Evolutionary conservation across 2,329 filamentous ascomycete genomes (phyloP), one percentile per base, ranked within the genome.

Genomic region (Periconia macrospinosa): DNA sequence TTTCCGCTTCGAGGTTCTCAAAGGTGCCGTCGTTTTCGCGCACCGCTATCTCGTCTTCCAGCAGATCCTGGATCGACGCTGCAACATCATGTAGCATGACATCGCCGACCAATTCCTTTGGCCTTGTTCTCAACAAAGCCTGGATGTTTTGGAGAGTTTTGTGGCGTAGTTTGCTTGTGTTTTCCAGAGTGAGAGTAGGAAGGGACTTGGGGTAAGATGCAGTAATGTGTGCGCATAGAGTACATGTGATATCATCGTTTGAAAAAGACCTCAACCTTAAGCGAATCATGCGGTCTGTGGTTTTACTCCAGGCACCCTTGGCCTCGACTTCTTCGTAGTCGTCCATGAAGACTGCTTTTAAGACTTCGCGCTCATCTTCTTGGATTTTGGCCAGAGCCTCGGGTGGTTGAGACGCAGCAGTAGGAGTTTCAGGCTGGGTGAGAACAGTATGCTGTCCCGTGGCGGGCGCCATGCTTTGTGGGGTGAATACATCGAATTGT

Each of bases 191-290:
- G 14, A 96, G 76, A 11, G 91, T 77, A 1, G 92, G 92, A 1
- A 86, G 78, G 1, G 91, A 89, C 69, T 91, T 96, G 3, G 93
- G 94, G 71, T 97, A 97, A 0, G 92, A 96, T 7, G 92, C 89
- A 9, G 91, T 94, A 60, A 97, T 79, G 52, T 90, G 87, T 49
- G 95, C 91, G 45, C 84, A 82, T n/a, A 97, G 76, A 1, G 85
- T 86, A 40, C 92, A 80, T 23, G 81, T 82, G 55, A 91, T 83
- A 46, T 92, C 87, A 37, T 86, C 81, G 66, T 94, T 88, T 0
- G 86, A 87, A 3, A 86, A 86, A 10, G 91, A 83, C 66, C 85
- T 91, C 58, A 97, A 81, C 49, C 83, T 85, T 49, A 97, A 86
- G 61, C 90, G 90, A 71, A 97, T 95, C 0, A 86, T 83, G 15